A percentile compares a stretch with the other conserved stretches of the same genome.
Evolutionary conservation across 345 rosid species (phyloP).

Genomic region (Streptanthus diversifolius): DNA sequence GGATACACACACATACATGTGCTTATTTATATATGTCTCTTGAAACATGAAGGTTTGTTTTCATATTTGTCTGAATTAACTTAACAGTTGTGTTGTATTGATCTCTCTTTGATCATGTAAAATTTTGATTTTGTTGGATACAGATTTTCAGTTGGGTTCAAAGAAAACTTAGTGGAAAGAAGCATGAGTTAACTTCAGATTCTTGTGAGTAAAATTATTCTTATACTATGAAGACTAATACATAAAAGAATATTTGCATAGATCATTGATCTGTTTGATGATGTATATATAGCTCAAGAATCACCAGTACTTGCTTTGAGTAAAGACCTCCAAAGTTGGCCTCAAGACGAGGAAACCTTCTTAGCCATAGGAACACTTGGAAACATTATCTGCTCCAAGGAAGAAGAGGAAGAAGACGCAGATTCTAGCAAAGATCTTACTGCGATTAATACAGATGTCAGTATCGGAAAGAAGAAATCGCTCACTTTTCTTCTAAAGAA

Average conservation of each 20-base stretch:
- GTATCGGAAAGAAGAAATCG: slow-evolving; percentile 43
- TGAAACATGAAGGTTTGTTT: slow-evolving; percentile 33
- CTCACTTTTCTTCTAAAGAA: slow-evolving; percentile 65
- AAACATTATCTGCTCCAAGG: slow-evolving; percentile 35
- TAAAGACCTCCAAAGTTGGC: slow-evolving; percentile 68
- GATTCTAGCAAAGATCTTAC: slow-evolving; percentile 27
- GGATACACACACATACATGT: slow-evolving; percentile 16
- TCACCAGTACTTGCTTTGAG: slow-evolving; percentile 29
- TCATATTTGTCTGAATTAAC: neutral
- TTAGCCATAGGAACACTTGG: slow-evolving; percentile 86
- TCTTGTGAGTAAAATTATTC: slow-evolving; percentile 40
- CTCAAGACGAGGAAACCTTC: slow-evolving; percentile 44
- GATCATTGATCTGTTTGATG: slow-evolving; percentile 18
- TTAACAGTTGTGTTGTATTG: neutral
- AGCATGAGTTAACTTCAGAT: slow-evolving; percentile 21
- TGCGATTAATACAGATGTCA: slow-evolving; percentile 18
- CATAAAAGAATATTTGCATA: neutral
- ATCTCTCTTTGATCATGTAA: slow-evolving; percentile 6
- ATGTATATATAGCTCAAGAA: slow-evolving; percentile 28
- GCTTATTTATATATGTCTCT: neutral
- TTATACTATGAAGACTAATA: neutral
- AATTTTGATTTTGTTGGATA: neutral
- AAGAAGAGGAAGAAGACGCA: slow-evolving; percentile 21
- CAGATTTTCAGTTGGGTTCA: slow-evolving; percentile 80
- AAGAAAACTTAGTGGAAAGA: slow-evolving; percentile 45